Evolutionary conservation across 2,329 filamentous ascomycete genomes (phyloP).

Genomic region (Aspergillus unguis): DNA sequence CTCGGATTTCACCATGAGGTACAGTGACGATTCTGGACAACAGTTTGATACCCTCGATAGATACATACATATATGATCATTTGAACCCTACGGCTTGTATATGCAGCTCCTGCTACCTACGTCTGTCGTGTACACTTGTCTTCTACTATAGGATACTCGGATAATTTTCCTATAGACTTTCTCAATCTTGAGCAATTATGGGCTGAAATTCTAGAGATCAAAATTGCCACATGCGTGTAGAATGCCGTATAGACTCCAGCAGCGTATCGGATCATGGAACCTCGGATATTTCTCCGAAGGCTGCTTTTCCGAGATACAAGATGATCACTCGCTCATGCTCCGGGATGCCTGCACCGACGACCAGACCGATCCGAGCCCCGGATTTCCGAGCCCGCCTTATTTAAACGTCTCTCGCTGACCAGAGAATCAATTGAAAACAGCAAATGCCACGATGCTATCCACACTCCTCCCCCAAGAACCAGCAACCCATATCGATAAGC

Average conservation of each 20-base stretch:
- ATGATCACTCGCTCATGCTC: neutral
- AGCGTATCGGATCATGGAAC: neutral
- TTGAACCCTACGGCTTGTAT: no score
- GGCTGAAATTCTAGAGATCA: neutral
- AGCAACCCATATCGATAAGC: constrained; percentile 7
- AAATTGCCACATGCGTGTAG: no score
- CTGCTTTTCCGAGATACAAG: constrained; percentile 1
- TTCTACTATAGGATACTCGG: no score
- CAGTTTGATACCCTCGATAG: neutral
- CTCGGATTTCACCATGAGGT: neutral
- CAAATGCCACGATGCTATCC: constrained; percentile 12
- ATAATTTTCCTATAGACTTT: neutral
- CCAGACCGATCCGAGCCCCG: neutral
- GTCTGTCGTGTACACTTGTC: no score
- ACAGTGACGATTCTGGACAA: neutral
- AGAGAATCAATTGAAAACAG: neutral
- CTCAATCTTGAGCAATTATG: no score
- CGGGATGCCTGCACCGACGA: neutral
- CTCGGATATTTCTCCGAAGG: constrained; percentile 18
- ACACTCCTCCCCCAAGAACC: constrained; percentile 8
- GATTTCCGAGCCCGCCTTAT: neutral
- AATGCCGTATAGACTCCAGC: no score
- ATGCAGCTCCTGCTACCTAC: no score
- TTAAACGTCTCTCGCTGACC: neutral
- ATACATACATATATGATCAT: no score